Conservation (phyloP, 805 yeast species). For the Myxozyma neglecta region DNA sequence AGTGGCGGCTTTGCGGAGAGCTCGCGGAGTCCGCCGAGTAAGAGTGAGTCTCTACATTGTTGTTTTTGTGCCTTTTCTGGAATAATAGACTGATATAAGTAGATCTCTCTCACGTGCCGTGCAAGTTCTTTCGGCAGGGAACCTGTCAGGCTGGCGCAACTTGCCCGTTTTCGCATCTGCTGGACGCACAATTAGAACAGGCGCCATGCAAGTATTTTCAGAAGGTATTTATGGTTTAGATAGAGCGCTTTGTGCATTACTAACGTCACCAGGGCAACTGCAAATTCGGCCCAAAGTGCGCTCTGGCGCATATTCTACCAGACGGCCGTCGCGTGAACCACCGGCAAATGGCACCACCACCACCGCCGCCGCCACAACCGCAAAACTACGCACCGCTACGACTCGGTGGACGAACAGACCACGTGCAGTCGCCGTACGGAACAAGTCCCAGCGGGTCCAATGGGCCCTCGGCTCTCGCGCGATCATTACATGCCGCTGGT, state of each 20-base stretch:
- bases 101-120: conserved; percentile 91
- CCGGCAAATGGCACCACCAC: conserved; percentile 13
- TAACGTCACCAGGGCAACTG: conserved; percentile 67
- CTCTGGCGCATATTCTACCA: conserved; percentile 85
- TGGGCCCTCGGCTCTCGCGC: conserved; percentile 28
- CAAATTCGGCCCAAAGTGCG: conserved; percentile 92
- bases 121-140: conserved; percentile 90
- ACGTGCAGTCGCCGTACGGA: conserved; percentile 10
- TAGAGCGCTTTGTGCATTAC: not conserved
- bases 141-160: conserved; percentile 91
- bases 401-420: conserved; percentile 27
- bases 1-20: conserved; percentile 23
- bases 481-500: conserved; percentile 23
- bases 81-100: conserved; percentile 25
- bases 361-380: conserved; percentile 8
- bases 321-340: conserved; percentile 80
- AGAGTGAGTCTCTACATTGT: conserved; percentile 19
- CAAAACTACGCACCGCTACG: conserved; percentile 20
- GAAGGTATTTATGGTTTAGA: conserved; percentile 41
- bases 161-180: conserved; percentile 86
- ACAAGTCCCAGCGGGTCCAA: conserved; percentile 5
- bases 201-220: conserved; percentile 88
- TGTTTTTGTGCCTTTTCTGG: not conserved
- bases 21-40: conserved; percentile 33
- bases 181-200: conserved; percentile 52